Percentiles rank a stretch among this genome's conserved stretches.
These are phyloP conservation scores for Aspergillus sparsus DNA, from an alignment of 495 filamentous ascomycete genomes.

Conservation along the genomic window DNA sequence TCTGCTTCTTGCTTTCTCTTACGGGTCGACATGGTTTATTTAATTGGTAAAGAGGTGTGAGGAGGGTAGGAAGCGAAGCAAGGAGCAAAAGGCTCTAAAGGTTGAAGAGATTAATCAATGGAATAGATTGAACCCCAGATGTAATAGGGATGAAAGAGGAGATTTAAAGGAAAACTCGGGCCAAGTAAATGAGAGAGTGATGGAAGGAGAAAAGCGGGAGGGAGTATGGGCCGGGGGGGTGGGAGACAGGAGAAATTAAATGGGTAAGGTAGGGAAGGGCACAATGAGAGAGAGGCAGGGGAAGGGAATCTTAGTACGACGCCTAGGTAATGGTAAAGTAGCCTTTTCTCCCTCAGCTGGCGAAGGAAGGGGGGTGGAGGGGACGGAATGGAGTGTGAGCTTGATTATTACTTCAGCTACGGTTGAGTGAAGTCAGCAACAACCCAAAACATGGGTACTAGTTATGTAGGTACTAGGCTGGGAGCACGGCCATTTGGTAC, in stretches of 20 bases:
- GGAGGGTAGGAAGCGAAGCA: slow-evolving; percentile 4
- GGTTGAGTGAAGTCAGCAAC: slow-evolving; percentile 16
- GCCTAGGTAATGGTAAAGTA: slow-evolving; percentile 6
- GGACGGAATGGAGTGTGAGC: slow-evolving; percentile 16
- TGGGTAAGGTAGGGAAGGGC: slow-evolving; percentile 17
- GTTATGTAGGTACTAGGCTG: no score
- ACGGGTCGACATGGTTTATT: slow-evolving; percentile 56
- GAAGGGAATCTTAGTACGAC: slow-evolving; percentile 21
- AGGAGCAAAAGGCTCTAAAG: slow-evolving; percentile 16
- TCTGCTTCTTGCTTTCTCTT: slow-evolving; percentile 67
- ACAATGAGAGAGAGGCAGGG: slow-evolving; percentile 5
- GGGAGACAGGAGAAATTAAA: slow-evolving; percentile 23
- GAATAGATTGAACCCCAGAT: slow-evolving; percentile 11
- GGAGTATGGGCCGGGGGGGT: slow-evolving; percentile 26
- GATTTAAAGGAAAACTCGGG: background rate
- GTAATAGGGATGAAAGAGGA: slow-evolving; percentile 13
- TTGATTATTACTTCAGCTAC: slow-evolving; percentile 25
- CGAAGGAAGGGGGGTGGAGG: slow-evolving; percentile 14
- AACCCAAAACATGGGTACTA: slow-evolving; percentile 5
- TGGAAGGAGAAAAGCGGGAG: slow-evolving; percentile 28
- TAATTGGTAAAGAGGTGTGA: slow-evolving; percentile 18
- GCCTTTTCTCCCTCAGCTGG: slow-evolving; percentile 8
- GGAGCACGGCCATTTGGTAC: slow-evolving; percentile 7
- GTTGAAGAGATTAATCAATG: slow-evolving; percentile 3
- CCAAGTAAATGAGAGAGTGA: slow-evolving; percentile 18